Evolutionary conservation across 2,329 filamentous ascomycete genomes (phyloP).

Genomic region (Talaromyces sp.): DNA sequence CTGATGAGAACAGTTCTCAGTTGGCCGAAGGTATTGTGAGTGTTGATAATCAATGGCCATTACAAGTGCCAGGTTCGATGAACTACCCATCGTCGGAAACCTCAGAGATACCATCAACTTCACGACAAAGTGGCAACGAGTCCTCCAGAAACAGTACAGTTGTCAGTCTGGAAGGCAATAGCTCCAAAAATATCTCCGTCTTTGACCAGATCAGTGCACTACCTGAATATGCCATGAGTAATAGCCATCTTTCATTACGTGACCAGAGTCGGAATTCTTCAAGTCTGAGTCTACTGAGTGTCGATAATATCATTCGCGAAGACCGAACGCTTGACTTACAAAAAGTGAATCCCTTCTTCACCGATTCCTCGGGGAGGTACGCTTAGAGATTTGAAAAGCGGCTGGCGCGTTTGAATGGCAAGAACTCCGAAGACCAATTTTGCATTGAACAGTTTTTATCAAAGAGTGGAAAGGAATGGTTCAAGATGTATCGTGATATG

Average conservation of each 20-base stretch:
- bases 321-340: constrained; percentile 57
- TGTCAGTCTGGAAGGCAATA: not conserved
- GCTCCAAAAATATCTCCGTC: not conserved
- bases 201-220: constrained; percentile 2
- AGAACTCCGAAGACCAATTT: constrained; percentile 52
- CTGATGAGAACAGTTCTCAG: constrained; percentile 1
- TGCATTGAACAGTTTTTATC: constrained; percentile 61
- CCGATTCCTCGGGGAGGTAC: constrained; percentile 56
- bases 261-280: constrained; percentile 4
- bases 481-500: constrained; percentile 50
- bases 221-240: constrained; percentile 8
- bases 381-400: constrained; percentile 53
- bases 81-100: not conserved
- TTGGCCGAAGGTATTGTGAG: constrained; percentile 3
- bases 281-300: constrained; percentile 17
- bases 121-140: not conserved
- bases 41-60: not conserved
- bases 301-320: constrained; percentile 47
- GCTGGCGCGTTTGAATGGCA: constrained; percentile 50
- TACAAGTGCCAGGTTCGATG: not conserved
- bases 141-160: constrained; percentile 3
- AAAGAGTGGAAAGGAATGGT: constrained; percentile 62
- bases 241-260: not conserved
- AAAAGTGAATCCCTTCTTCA: constrained; percentile 62
- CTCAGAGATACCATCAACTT: not conserved